Evolutionary conservation across 192 early-diverging fungal species (phyloP).

Genomic region (Backusella tarrabulga): DNA sequence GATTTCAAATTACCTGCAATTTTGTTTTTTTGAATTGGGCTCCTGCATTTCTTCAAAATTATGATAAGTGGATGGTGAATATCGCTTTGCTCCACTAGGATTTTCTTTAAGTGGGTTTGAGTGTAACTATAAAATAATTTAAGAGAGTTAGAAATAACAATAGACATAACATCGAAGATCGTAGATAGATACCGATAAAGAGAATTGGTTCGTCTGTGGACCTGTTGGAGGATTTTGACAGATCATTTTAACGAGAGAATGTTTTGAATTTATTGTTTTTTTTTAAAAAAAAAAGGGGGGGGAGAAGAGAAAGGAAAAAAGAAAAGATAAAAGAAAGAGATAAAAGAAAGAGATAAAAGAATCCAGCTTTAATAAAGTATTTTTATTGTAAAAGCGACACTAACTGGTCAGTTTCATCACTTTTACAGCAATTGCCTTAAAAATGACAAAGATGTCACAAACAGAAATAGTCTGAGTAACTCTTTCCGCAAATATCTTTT

Average conservation of each 20-base stretch:
- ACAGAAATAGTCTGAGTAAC: neutral
- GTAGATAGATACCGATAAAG: neutral
- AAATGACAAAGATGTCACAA: constrained; percentile 3
- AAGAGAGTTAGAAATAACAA: neutral
- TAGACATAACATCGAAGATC: neutral
- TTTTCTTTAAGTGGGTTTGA: neutral
- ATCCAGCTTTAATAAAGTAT: neutral
- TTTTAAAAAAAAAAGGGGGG: neutral
- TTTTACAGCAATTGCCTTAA: neutral
- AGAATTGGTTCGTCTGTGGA: neutral
- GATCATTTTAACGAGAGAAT: neutral
- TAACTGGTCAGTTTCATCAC: neutral
- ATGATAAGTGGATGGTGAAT: neutral
- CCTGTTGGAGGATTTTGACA: neutral
- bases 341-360: neutral
- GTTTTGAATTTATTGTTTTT: neutral
- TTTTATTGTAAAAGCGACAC: neutral
- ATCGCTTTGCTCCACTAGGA: neutral
- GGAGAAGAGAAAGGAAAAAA: neutral
- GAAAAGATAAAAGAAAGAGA: neutral
- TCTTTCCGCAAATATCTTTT: neutral
- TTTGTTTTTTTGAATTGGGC: neutral
- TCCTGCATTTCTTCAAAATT: neutral
- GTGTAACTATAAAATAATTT: neutral
- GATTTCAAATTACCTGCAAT: constrained; percentile 5